Evolutionary conservation across 2,329 filamentous ascomycete species (phyloP), one percentile per base, ranked within the genome.

Genomic region (Pseudogymnoascus sp.): DNA sequence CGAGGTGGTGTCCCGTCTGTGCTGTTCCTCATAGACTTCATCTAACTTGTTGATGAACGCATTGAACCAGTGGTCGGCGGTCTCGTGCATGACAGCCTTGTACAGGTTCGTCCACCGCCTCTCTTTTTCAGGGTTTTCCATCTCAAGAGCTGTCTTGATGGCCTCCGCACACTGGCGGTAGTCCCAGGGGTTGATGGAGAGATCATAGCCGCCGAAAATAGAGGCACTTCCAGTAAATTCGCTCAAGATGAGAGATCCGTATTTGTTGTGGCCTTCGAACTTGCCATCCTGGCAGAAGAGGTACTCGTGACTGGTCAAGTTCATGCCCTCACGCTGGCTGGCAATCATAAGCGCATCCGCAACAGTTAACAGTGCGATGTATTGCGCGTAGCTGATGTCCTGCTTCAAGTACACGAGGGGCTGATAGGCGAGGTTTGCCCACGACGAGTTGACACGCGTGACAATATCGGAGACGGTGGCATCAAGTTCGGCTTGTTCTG

Each of bases 291-390:
- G 93, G 72, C 93, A 97, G 68, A 91, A 90, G 36, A 97, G 84
- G 72, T 92, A 97, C 74, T 97, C 93, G 73, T 97, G 95, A 5
- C 90, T 93, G 0, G 93, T 97, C 63, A 97, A 77, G 73, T 97
- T 97, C 95, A 97, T 97, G 66, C 93, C 93, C 74, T 97, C 93
- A 61, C 95, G 91, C 70, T 97, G 86, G 73, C 91, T 96, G 1
- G 93, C 96, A 71, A 97, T 95, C 85, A 97, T 95, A 60, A 97
- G 80, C 2, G 89, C 90, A 76, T 97, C 93, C 1, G 93, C 95
- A 61, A 96, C 88, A 2, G 91, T 91, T 56, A 97, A 82, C 6
- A 97, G 80, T 1, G 93, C 93, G n/a, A 97, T 83, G 71, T 97
- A 97, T 73, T 97, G 93, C 0, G 90, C 82, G 72, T 96, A 96